A percentile compares a stretch with the other conserved stretches of the same genome.
Evolutionary conservation across 345 rosid species (phyloP).

Genomic region (Gossypium rotundifolium): DNA sequence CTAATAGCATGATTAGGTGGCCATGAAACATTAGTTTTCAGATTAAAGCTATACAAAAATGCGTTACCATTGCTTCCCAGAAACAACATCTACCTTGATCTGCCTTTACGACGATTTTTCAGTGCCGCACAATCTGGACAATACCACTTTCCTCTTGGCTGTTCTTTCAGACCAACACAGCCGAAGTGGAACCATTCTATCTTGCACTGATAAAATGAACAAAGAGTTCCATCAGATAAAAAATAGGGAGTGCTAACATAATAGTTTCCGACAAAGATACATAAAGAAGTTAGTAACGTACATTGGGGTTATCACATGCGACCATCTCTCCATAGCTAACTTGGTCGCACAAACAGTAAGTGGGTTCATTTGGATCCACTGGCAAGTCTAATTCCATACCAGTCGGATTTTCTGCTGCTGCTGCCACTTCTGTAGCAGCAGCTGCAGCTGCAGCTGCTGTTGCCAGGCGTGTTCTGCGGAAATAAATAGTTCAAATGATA

Average conservation of each 20-base stretch:
- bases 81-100: slow-evolving; percentile 20
- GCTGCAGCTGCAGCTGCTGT: slow-evolving; percentile 33
- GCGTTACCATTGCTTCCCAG: neutral
- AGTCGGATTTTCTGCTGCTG: slow-evolving; percentile 49
- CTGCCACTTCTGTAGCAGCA: slow-evolving; percentile 31
- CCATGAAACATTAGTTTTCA: neutral
- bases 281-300: slow-evolving; percentile 24
- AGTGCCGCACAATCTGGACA: slow-evolving; percentile 69
- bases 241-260: neutral
- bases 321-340: slow-evolving; percentile 97
- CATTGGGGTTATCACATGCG: slow-evolving; percentile 89
- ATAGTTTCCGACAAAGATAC: neutral
- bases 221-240: slow-evolving; percentile 12
- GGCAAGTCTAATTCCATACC: slow-evolving; percentile 89
- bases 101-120: slow-evolving; percentile 67
- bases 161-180: slow-evolving; percentile 83
- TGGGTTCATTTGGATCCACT: slow-evolving; percentile 95
- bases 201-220: slow-evolving; percentile 57
- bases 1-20: neutral
- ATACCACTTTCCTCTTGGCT: slow-evolving; percentile 92
- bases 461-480: slow-evolving; percentile 63
- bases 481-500: neutral
- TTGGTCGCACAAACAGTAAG: slow-evolving; percentile 92
- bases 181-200: slow-evolving; percentile 99
- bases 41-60: neutral